Percentiles rank a stretch among this genome's conserved stretches.
These are phyloP conservation scores for Trichoderma oligosporum DNA, from an alignment of 2,329 filamentous ascomycete genomes.

Conservation along the genomic window DNA sequence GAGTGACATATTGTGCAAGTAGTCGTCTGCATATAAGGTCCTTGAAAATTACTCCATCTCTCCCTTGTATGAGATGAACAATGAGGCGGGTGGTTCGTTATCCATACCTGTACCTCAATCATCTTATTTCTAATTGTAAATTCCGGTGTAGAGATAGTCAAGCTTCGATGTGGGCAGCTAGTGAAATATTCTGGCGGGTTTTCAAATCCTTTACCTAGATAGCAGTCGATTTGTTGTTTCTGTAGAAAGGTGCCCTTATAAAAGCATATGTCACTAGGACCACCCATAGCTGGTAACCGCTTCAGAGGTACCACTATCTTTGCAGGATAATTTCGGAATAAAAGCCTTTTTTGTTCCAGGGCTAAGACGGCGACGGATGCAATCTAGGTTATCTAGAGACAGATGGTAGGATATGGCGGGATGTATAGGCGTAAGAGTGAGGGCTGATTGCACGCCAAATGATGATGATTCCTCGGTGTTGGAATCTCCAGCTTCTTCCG, in stretches of 20 bases:
- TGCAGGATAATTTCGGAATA: neutral
- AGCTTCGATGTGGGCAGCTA: slow-evolving; percentile 5
- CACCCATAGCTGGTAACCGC: neutral
- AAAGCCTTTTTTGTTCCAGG: neutral
- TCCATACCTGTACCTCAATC: neutral
- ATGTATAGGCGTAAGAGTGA: slow-evolving; percentile 2
- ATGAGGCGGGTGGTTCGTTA: neutral
- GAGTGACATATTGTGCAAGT: slow-evolving; percentile 9
- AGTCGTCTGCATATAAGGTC: neutral
- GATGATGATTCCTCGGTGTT: neutral
- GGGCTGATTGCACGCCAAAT: neutral
- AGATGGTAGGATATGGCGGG: neutral
- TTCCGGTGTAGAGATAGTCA: neutral
- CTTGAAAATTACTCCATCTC: slow-evolving; percentile 1
- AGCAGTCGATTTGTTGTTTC: neutral
- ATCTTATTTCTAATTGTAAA: neutral
- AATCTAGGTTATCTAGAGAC: neutral
- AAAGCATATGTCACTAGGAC: slow-evolving; percentile 10
- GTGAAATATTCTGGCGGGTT: neutral
- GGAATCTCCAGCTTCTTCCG: neutral
- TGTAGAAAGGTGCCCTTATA: neutral
- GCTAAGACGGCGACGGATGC: neutral
- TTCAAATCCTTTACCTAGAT: neutral
- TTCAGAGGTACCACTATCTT: neutral
- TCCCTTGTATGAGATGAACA: neutral